A percentile compares a stretch with the other conserved stretches of the same genome.
Evolutionary conservation across 108 stramenopile species (phyloP).

Genomic region (Seminavis robusta): DNA sequence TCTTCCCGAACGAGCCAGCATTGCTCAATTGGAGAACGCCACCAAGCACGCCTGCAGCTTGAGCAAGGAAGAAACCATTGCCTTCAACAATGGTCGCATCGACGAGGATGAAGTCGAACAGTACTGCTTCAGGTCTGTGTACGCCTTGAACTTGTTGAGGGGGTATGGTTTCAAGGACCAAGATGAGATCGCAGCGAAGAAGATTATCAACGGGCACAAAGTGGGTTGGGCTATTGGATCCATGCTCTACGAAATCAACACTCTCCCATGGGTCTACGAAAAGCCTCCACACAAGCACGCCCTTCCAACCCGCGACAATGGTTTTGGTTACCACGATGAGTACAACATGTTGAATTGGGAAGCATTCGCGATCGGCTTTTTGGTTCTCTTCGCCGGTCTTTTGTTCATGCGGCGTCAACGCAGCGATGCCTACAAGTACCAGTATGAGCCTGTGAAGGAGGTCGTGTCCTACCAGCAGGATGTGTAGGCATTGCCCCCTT

Average conservation of each 20-base stretch:
- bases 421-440: no score
- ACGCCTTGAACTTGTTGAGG: constrained; percentile 62
- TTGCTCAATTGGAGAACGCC: constrained; percentile 46
- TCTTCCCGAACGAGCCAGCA: constrained; percentile 42
- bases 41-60: constrained; percentile 56
- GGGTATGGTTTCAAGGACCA: constrained; percentile 70
- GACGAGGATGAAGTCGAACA: constrained; percentile 30
- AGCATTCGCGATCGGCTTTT: no score
- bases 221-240: constrained; percentile 91
- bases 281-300: no score
- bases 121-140: constrained; percentile 84
- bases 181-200: constrained; percentile 70
- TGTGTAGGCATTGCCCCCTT: no score
- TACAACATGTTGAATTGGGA: no score
- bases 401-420: no score
- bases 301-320: no score
- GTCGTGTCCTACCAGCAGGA: no score
- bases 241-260: constrained; percentile 93
- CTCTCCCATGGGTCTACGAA: constrained; percentile 74
- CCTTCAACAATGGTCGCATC: constrained; percentile 20
- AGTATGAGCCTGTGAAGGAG: no score
- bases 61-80: constrained; percentile 35
- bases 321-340: no score
- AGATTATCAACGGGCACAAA: constrained; percentile 72
- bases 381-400: no score